Base-by-base conservation (phyloP, 257 asterid species). In the Nicotiana undulata region DNA sequence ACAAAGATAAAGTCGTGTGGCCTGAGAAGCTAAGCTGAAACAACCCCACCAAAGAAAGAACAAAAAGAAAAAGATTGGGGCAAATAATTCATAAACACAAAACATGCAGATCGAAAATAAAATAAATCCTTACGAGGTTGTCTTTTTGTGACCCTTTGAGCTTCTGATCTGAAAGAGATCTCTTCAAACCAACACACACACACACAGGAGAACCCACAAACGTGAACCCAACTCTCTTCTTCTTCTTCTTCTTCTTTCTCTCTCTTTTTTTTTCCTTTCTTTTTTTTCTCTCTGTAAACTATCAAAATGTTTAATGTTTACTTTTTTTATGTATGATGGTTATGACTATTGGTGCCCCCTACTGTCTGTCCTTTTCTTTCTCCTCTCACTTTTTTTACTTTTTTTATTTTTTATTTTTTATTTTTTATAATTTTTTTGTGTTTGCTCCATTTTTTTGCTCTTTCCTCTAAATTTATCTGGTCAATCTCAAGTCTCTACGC, bases 91-190 rank as follows among this genome's bases (percentile, higher is more conserved):
- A 81, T 6, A 56, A 56, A 56, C 24, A 56, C 24, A 74, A 49
- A 49, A 49, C 79, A 74, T 74, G 79, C 61, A 74, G 79, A 74
- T 74, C 79, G 51, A 32, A 74, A 49, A 22, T 5, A 56, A 55
- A 56, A 34, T 24, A 53, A 66, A 20, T 31, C 64, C 81, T 82
- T 76, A 75, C 76, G 49, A 75, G 49, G 31, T 76, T 32, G 58
- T 58, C 22, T 46, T 61, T 82, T 53, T 52, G 12, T 53, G 40
- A 26, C 60, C 20, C 53, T 75, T 49, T 61, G 18, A 75, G 65
- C 77, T 51, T 66, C 76, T 81, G 85, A 83, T 83, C 85, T 79
- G 85, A 77, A 15, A 74, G 61, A 74, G 26, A 74, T 74, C 70
- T 66, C 75, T 77, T 18, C 59, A 16, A 65, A 46, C 83, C 53